Evolutionary conservation across 2,329 filamentous ascomycete species (phyloP), one percentile per base, ranked within the genome.

Genomic region (Diaporthe citrichinensis): DNA sequence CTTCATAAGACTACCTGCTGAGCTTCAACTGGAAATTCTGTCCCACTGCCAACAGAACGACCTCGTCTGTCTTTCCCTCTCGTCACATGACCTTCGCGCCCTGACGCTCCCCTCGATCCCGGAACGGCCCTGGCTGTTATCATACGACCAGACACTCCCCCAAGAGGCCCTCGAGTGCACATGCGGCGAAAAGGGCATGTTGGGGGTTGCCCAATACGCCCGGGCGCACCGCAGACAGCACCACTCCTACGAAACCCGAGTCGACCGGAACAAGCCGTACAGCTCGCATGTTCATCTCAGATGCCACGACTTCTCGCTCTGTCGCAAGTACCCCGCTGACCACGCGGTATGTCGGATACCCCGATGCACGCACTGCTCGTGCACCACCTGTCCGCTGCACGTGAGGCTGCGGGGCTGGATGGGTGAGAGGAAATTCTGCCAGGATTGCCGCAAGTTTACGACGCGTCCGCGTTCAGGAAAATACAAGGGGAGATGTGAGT

Each of bases 401-500:
- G n/a, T 10, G 12, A 41, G 58, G 14, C 34, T 61, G 36, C 28
- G n/a, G 23, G 58, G 23, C 58, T 61, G 58, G 58, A 61, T 61
- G 58, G 36, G 36, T 1, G 36, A 61, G 7, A 23, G 58, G 3
- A 61, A 28, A 7, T 61, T 25, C 14, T 61, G 58, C n/a, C 10
- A 15, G 2, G 9, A 17, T 3, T 61, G 58, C n/a, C n/a, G 58
- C 12, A 17, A 41, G 7, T 61, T 61, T 23, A 61, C 58, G 23
- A 41, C 1, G 2, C 58, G 58, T 12, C n/a, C 58, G n/a, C 23
- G 7, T 12, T 41, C 36, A 17, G n/a, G n/a, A 2, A 61, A 61
- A 15, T 39, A 61, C 5, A 61, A 41, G 12, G 58, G 58, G 8
- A 41, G 58, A 61, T 61, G 58, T 61, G 36, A 61, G 58, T 59